Evolutionary conservation across 768 basidiomycete genomes (phyloP), one percentile per base, ranked within the genome.

Genomic region (Leccinum subtestaceum): DNA sequence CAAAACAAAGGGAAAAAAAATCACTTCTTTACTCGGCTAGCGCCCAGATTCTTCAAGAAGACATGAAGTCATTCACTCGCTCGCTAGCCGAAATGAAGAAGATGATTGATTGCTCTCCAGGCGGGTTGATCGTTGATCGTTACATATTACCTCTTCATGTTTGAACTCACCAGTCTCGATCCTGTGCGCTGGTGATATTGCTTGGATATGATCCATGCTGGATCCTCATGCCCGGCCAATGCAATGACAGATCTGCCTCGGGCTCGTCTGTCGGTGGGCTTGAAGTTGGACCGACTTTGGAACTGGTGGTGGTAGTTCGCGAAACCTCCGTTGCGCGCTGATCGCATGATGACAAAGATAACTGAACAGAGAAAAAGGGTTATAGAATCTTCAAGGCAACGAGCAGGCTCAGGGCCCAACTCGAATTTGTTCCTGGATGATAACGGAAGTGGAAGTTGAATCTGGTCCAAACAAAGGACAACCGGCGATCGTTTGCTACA

Each of bases 41-140:
- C 46, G 27, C 43, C 43, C 43, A 45, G 43, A 12, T 43, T 43
- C 40, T 43, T 43, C 32, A 32, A 32, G n/a, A n/a, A 43, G n/a
- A 45, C 19, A 19, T 45, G 57, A 62, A 56, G 40, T 57, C 65
- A 69, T 65, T 57, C 43, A 53, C 19, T 61, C 19, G 52, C 59
- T 69, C 19, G 52, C 59, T 69, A 55, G 31, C 68, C 69, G 70
- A 70, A 65, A 71, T 67, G 65, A 70, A 69, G 58, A 53, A 15
- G 55, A 43, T 31, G 58, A 64, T 27, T 48, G 19, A 45, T 65
- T 62, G 57, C 58, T 60, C 60, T 62, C 59, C 63, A 32, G 5
- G 32, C 10, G 59, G 62, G 63, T 60, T 53, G 69, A 70, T 71
- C 67, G 45, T 52, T 32, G 31, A 32, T 32, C 11, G 31, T 32